These are phyloP conservation scores for Biscogniauxia mediterranea DNA, from an alignment of 2,329 filamentous ascomycete species.

Conservation along the genomic window DNA sequence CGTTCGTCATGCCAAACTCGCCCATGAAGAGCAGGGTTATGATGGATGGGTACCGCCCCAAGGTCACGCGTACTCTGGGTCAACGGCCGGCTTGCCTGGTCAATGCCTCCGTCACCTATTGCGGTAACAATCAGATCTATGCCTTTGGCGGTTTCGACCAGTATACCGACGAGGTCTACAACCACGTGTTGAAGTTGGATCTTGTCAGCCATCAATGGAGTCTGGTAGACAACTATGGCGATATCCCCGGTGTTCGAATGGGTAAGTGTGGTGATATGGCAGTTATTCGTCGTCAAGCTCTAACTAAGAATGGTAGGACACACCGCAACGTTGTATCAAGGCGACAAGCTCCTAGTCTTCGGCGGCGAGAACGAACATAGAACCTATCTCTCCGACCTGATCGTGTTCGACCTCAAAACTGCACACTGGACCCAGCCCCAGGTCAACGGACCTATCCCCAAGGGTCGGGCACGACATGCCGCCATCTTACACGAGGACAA, in stretches of 20 bases:
- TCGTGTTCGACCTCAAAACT: slow-evolving; percentile 91
- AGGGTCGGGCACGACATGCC: slow-evolving; percentile 88
- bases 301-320: slow-evolving; percentile 60
- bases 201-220: slow-evolving; percentile 88
- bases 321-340: slow-evolving; percentile 90
- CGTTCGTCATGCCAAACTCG: slow-evolving; percentile 89
- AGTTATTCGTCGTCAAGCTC: neutral
- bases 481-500: slow-evolving; percentile 96
- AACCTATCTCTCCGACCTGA: slow-evolving; percentile 91
- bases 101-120: slow-evolving; percentile 98
- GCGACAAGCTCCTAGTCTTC: slow-evolving; percentile 93
- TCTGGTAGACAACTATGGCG: slow-evolving; percentile 95
- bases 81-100: slow-evolving; percentile 90
- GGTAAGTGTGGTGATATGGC: slow-evolving; percentile 50
- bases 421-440: slow-evolving; percentile 94
- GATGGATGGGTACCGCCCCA: slow-evolving; percentile 77
- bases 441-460: slow-evolving; percentile 78
- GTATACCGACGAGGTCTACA: slow-evolving; percentile 98
- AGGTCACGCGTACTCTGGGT: slow-evolving; percentile 74
- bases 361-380: slow-evolving; percentile 97
- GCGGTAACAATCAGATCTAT: slow-evolving; percentile 95
- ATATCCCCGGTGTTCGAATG: slow-evolving; percentile 96
- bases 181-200: slow-evolving; percentile 89
- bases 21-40: slow-evolving; percentile 65
- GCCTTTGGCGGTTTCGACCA: slow-evolving; percentile 98